phyloP scores from a whole-genome alignment of 129 eudicot species.

The Cynara cardunculus region DNA sequence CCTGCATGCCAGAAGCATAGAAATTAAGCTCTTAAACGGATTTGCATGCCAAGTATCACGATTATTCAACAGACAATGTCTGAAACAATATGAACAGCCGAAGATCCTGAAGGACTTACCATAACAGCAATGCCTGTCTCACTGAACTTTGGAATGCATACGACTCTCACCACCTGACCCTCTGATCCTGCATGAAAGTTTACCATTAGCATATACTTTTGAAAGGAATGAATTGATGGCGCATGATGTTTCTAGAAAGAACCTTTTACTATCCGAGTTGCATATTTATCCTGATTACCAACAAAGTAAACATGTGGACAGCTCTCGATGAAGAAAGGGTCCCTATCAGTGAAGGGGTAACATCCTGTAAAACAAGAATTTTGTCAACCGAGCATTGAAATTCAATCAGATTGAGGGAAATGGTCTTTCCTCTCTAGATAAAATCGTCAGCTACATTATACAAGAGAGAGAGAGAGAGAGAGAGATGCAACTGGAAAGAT shows the following conservation, averaged over 20 bases:
- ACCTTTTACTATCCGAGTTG: constrained; percentile 62
- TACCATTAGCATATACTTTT: background rate
- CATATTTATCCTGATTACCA: constrained; percentile 81
- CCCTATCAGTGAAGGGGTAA: constrained; percentile 94
- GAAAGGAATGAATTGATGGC: background rate
- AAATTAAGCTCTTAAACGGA: background rate
- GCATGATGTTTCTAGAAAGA: background rate
- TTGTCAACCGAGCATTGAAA: background rate
- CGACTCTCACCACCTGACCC: constrained; percentile 81
- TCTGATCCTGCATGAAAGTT: constrained; percentile 60
- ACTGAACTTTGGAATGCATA: constrained; percentile 75
- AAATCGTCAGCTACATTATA: background rate
- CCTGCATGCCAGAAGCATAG: constrained; percentile 40
- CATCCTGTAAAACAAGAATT: constrained; percentile 57
- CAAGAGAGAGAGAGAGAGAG: too few relatives aligned
- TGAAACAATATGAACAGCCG: background rate
- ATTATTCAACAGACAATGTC: background rate
- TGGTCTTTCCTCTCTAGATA: background rate
- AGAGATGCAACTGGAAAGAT: background rate
- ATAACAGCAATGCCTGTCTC: constrained; percentile 87
- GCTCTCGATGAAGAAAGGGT: constrained; percentile 80
- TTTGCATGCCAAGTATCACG: constrained; percentile 4
- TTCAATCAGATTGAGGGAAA: background rate
- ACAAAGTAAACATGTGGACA: constrained; percentile 95
- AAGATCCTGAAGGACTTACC: constrained; percentile 44